Percentiles rank a stretch among this genome's conserved stretches.
phyloP scores from a whole-genome alignment of 2,329 filamentous ascomycete genomes.

The Fusarium foetens region DNA sequence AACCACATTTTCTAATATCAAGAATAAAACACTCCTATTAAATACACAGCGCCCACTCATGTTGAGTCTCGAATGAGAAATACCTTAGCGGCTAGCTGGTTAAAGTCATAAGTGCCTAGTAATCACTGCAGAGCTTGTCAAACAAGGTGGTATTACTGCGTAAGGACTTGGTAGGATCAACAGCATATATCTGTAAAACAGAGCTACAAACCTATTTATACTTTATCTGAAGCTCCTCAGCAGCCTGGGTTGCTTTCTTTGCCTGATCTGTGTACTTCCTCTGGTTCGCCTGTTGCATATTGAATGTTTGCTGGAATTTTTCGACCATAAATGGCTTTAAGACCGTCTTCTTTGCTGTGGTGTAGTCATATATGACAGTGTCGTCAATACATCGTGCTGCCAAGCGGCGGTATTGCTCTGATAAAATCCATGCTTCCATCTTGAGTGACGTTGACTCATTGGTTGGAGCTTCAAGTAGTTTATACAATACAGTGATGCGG shows the following conservation, averaged over 20 bases:
- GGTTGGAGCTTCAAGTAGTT: constrained; percentile 10
- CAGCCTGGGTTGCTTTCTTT: neutral
- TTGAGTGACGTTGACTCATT: constrained; percentile 26
- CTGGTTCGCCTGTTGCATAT: neutral
- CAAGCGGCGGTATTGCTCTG: constrained; percentile 17
- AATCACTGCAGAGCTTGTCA: no score
- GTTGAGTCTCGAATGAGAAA: no score
- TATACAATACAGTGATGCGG: constrained; percentile 22
- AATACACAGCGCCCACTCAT: no score
- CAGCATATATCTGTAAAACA: no score
- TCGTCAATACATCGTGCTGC: constrained; percentile 29
- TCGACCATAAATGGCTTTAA: constrained; percentile 33
- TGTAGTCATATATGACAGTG: constrained; percentile 31
- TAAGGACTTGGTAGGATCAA: no score
- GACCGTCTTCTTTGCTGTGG: constrained; percentile 3
- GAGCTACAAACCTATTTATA: no score
- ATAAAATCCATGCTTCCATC: constrained; percentile 32
- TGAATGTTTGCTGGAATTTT: constrained; percentile 19
- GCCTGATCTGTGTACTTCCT: neutral
- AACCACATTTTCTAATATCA: no score
- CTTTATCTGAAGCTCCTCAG: neutral
- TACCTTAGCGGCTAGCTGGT: no score
- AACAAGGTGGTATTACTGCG: no score
- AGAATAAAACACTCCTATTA: no score
- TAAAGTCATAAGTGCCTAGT: no score